A percentile compares a stretch with the other conserved stretches of the same genome.
Evolutionary conservation across 306 rosid genomes (phyloP).

Genomic region (Myrica gale): DNA sequence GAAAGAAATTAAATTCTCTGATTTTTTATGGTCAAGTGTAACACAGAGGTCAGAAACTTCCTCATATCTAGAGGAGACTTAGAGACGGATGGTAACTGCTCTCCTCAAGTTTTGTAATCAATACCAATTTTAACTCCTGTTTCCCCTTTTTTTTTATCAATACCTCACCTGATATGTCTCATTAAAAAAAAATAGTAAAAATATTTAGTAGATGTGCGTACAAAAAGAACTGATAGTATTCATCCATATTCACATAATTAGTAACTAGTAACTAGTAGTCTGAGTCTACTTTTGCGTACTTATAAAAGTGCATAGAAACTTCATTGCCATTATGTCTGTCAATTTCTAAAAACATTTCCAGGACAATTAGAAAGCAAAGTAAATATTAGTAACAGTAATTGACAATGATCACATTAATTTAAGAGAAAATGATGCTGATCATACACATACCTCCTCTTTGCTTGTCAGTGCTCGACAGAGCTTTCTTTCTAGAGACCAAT

Average conservation of each 20-base stretch:
- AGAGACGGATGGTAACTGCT: not conserved
- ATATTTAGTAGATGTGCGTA: not conserved
- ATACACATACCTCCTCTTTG: constrained; percentile 48
- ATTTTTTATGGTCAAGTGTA: not conserved
- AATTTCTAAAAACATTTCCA: not conserved
- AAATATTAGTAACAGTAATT: not conserved
- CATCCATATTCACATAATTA: not conserved
- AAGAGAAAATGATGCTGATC: not conserved
- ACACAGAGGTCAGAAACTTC: not conserved
- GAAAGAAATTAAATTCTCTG: not conserved
- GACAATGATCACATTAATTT: not conserved
- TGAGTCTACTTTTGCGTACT: not conserved
- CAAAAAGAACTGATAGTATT: not conserved
- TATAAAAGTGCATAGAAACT: not conserved
- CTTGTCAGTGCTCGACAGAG: constrained; percentile 64
- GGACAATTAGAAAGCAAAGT: not conserved
- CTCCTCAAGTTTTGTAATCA: no score
- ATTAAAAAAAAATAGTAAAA: not conserved
- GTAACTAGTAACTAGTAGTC: not conserved
- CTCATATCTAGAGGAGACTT: not conserved
- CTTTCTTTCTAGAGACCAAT: constrained; percentile 88
- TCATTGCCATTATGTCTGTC: not conserved
- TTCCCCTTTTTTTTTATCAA: not conserved
- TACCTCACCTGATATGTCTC: not conserved
- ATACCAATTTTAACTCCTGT: not conserved